Conservation (phyloP, 164 flowering plant species). For the Tinospora cordifolia region DNA sequence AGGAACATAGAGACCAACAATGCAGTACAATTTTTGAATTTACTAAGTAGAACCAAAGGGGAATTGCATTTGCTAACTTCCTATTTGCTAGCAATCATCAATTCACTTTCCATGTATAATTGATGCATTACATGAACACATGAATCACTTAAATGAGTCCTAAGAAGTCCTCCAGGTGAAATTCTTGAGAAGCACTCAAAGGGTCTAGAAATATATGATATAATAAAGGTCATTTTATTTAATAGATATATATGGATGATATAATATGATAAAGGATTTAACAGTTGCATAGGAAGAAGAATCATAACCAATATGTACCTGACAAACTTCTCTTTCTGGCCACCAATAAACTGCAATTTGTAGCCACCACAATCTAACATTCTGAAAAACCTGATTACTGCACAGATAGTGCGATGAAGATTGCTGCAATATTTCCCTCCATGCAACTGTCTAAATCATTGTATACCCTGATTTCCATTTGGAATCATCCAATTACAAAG, state of each 20-base stretch:
- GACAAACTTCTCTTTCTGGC: constrained; percentile 60
- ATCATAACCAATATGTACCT: constrained; percentile 32
- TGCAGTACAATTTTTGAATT: not conserved
- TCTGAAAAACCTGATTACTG: constrained; percentile 15
- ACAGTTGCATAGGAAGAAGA: not conserved
- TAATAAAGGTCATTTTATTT: not conserved
- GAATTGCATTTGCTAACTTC: too few relatives aligned
- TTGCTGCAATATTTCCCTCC: not conserved
- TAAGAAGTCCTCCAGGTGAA: not conserved
- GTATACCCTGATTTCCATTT: not conserved
- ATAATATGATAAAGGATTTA: not conserved
- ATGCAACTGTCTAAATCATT: not conserved
- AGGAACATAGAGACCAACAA: too few relatives aligned
- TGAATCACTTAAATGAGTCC: not conserved
- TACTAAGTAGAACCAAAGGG: not conserved
- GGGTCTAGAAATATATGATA: too few relatives aligned
- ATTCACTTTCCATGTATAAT: too few relatives aligned
- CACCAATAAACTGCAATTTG: constrained; percentile 50
- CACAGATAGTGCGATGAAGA: constrained; percentile 16
- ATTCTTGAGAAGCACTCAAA: not conserved
- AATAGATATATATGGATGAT: too few relatives aligned
- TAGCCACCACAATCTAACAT: constrained; percentile 62
- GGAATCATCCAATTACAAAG: not conserved
- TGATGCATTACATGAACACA: not conserved
- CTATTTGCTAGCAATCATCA: too few relatives aligned